These are phyloP conservation scores for Polygonum aviculare DNA, from an alignment of 148 eudicot species.

Conservation along the genomic window DNA sequence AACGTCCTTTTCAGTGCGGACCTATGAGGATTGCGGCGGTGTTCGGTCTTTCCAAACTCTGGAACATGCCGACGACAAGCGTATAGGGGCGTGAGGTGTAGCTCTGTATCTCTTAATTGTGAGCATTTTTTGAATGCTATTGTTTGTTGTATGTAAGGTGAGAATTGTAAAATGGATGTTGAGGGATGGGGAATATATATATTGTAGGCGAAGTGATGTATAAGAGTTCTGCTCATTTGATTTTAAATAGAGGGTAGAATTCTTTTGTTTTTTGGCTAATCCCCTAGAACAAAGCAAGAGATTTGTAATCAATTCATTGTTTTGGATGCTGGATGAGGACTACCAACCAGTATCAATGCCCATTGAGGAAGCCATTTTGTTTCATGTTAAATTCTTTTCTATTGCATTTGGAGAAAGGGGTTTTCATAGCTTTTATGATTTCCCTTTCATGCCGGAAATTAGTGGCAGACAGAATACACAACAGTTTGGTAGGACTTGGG, in stretches of 20 bases:
- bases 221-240: slow-evolving; percentile 3
- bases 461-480: too few species aligned
- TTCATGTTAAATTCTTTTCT: background rate
- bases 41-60: slow-evolving; percentile 19
- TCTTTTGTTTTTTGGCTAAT: background rate
- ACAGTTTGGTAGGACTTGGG: too few species aligned
- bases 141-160: background rate
- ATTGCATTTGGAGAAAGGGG: background rate
- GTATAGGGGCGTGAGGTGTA: background rate
- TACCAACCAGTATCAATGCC: background rate
- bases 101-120: background rate
- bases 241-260: slow-evolving; percentile 3
- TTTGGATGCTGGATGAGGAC: background rate
- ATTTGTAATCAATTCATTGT: background rate
- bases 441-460: too few species aligned
- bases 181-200: background rate
- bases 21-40: slow-evolving; percentile 10
- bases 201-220: background rate
- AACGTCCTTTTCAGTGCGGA: slow-evolving; percentile 23
- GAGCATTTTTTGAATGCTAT: slow-evolving; percentile 2
- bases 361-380: background rate
- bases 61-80: slow-evolving; percentile 5
- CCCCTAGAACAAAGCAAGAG: background rate
- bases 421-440: too few species aligned
- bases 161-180: background rate